Percentiles rank a stretch among this genome's conserved stretches.
phyloP scores from a whole-genome alignment of 2,329 filamentous ascomycete species.

The Trichoderma koningiopsis region DNA sequence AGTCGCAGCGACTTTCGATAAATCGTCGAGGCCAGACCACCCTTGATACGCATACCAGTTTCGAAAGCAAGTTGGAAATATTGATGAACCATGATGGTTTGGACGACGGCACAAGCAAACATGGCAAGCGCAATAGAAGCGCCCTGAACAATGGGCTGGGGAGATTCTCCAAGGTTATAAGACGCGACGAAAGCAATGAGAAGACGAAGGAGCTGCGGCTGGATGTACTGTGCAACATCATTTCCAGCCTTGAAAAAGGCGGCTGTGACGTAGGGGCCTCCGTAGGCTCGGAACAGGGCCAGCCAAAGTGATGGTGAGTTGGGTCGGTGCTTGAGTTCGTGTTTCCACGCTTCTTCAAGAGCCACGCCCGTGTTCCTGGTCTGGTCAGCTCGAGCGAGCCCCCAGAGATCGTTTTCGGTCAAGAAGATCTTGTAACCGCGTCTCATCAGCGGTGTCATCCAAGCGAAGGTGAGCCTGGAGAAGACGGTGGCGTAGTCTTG shows the following conservation, averaged over 20 bases:
- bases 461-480: slow-evolving; percentile 89
- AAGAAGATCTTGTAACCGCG: slow-evolving; percentile 89
- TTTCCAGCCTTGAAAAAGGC: slow-evolving; percentile 87
- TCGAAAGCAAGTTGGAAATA: slow-evolving; percentile 97
- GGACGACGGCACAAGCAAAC: slow-evolving; percentile 83
- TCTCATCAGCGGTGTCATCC: slow-evolving; percentile 99
- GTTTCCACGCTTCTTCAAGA: slow-evolving; percentile 75
- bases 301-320: slow-evolving; percentile 71
- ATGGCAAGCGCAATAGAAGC: slow-evolving; percentile 87
- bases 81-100: slow-evolving; percentile 91
- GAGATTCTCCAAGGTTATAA: slow-evolving; percentile 62
- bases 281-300: slow-evolving; percentile 81
- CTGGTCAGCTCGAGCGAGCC: slow-evolving; percentile 76
- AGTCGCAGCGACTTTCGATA: slow-evolving; percentile 88
- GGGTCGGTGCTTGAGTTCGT: slow-evolving; percentile 71
- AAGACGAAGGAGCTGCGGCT: slow-evolving; percentile 84
- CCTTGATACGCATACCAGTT: slow-evolving; percentile 95
- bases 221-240: slow-evolving; percentile 81
- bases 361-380: slow-evolving; percentile 70
- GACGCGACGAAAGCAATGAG: slow-evolving; percentile 85
- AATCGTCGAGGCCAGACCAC: slow-evolving; percentile 83
- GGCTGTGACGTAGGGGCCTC: slow-evolving; percentile 78
- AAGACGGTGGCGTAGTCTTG: slow-evolving; percentile 94
- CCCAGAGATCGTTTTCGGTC: slow-evolving; percentile 96
- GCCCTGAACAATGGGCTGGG: slow-evolving; percentile 79